Conservation (phyloP, 352 stramenopile genomes). For the Phytophthora rubi region DNA sequence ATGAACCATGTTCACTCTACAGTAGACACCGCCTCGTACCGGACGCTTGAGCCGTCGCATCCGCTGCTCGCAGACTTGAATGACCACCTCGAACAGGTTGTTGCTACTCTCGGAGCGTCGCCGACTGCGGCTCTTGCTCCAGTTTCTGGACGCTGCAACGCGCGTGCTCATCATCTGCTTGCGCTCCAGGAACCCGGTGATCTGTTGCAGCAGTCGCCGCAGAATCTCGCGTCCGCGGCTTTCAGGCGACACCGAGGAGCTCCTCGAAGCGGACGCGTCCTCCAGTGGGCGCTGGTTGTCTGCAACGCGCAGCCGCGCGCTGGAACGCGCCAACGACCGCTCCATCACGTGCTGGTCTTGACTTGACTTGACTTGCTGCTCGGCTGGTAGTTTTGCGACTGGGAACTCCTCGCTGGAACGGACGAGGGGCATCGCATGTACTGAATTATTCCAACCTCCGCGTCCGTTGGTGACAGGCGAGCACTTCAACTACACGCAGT, state of each 20-base stretch:
- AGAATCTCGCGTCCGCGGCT: conserved; percentile 48
- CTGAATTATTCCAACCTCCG: not conserved
- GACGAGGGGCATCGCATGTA: not conserved
- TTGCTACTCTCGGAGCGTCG: conserved; percentile 29
- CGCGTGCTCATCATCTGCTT: conserved; percentile 53
- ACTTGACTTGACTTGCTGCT: not conserved
- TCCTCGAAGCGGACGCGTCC: conserved; percentile 10
- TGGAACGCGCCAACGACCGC: conserved; percentile 20
- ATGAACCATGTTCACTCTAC: not conserved
- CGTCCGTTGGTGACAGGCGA: conserved; percentile 18
- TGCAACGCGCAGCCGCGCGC: conserved; percentile 14
- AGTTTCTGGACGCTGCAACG: conserved; percentile 34
- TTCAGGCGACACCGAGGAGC: conserved; percentile 12
- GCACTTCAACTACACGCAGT: not conserved
- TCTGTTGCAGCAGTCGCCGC: conserved; percentile 52
- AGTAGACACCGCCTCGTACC: conserved; percentile 5
- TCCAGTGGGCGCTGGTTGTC: conserved; percentile 31
- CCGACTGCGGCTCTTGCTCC: conserved; percentile 32
- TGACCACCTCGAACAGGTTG: conserved; percentile 57
- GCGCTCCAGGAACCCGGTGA: conserved; percentile 58
- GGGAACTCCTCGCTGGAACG: conserved; percentile 10
- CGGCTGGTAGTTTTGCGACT: conserved; percentile 26
- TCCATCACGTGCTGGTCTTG: conserved; percentile 25
- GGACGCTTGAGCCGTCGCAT: conserved; percentile 46
- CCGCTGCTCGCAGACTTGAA: conserved; percentile 62